Evolutionary conservation across 768 basidiomycete species (phyloP), one percentile per base, ranked within the genome.

Genomic region (Psilocybe sp.): DNA sequence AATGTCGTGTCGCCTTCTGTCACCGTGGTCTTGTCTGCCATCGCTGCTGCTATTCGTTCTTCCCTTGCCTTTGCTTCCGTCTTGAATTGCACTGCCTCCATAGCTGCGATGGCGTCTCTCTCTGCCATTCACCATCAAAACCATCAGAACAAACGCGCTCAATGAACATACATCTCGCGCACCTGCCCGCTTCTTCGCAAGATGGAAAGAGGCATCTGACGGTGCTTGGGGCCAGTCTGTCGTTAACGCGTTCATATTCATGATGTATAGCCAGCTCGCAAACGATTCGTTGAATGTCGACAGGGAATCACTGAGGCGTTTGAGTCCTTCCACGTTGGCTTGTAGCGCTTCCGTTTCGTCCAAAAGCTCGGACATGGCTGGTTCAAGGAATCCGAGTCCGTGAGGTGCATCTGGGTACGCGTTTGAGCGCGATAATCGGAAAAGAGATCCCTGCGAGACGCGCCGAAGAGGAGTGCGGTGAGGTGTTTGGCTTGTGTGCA

Each of bases 221-320:
- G 86, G 85, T 18, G 82, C 81, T 86, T 94, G 87, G 1, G 81
- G 83, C 92, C 92, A 97, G 63, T 97, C 94, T 0, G 85, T 85
- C n/a, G 92, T 93, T 49, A 96, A 78, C 2, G 92, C 84, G 62
- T 95, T 93, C 92, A 98, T 96, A 63, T 91, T 87, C 82, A 95
- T 85, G 18, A 86, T 82, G 64, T 94, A 95, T 10, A 96, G 68
- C 80, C 85, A 95, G 62, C 89, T 92, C 12, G 94, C 89, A 61
- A 98, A 96, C 12, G 84, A 82, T 67, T 98, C 94, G 64, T 97
- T 97, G 75, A 96, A 96, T 4, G 82, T 84, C 12, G 81, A 79
- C 46, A 98, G 76, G 15, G 89, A 84, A 40, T 85, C 75, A 65
- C 85, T 84, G 54, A 98, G 78, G 19, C 75, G 72, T 53, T 79